These are phyloP conservation scores for Crithidia brevicula DNA, from an alignment of 208 protist species.

Conservation along the genomic window DNA sequence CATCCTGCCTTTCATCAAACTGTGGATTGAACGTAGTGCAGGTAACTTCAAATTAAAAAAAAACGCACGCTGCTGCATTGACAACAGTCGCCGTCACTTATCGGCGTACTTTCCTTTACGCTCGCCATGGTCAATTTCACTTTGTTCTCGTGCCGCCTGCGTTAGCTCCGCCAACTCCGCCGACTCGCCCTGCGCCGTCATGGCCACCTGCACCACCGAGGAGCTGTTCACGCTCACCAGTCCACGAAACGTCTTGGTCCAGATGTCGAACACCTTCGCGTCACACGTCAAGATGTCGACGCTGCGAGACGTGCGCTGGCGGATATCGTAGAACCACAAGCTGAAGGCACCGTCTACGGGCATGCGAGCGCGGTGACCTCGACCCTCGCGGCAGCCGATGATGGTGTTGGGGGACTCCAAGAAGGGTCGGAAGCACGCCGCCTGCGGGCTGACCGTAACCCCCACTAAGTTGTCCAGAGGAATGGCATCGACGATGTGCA, in stretches of 20 bases:
- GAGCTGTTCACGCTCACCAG: conserved; percentile 85
- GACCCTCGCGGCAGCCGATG: conserved; percentile 61
- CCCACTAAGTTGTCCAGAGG: conserved; percentile 73
- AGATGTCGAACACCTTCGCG: conserved; percentile 71
- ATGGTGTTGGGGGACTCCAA: conserved; percentile 48
- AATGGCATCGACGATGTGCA: conserved; percentile 57
- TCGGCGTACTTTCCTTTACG: neutral
- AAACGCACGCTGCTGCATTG: too few species aligned
- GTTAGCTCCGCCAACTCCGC: conserved; percentile 35
- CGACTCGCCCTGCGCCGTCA: conserved; percentile 33
- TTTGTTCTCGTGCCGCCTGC: conserved; percentile 42
- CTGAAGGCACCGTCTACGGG: conserved; percentile 67
- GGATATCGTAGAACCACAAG: conserved; percentile 71
- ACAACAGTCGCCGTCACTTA: neutral
- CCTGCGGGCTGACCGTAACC: conserved; percentile 47
- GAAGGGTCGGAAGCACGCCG: conserved; percentile 59
- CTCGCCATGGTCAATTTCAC: conserved; percentile 22
- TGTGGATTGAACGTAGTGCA: too few species aligned
- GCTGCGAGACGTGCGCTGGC: conserved; percentile 32
- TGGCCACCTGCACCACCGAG: conserved; percentile 64
- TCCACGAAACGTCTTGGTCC: conserved; percentile 75
- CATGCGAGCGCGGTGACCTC: conserved; percentile 60
- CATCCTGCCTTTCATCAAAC: too few species aligned
- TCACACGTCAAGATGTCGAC: conserved; percentile 77
- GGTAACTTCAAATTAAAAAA: neutral